Evolutionary conservation across 1,139 yeast species (phyloP), one percentile per base, ranked within the genome.

Genomic region (Arxiozyma slooffiae): DNA sequence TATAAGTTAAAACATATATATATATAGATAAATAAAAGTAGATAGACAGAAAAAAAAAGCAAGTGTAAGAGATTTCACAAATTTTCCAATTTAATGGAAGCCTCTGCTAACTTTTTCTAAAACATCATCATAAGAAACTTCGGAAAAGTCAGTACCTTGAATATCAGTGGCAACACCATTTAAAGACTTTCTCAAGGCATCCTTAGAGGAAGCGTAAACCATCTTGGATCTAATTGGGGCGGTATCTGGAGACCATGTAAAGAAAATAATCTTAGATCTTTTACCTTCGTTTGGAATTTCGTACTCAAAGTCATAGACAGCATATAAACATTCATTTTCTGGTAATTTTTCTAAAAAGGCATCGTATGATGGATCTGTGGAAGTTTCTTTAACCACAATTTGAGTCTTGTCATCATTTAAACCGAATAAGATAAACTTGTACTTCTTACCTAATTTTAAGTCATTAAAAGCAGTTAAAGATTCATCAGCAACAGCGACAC

Each of bases 111-210:
- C 97, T 71, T 76, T 86, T 67, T 88, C 97, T 71, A 89, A 79
- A 53, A 92, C 95, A 59, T 90, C 77, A 67, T 90, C 97, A 71
- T 85, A 88, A 57, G 95, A 85, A 60, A 92, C 97, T 76, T 92
- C 99, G 56, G 95, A 83, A 72, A 83, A 90, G 71, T 94, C 98
- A 53, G 98, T 92, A 67, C 97, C 98, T 78, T 94, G 98, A 65
- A 92, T 77, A 67, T 92, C 98, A 61, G 95, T 72, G 52, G 96
- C 77, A 61, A 94, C 81, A 71, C 99, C 99, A 70, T 86, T 90
- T 67, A 92, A 79, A 47, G 98, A 92, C 74, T 96, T 88, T 79
- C 97, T 92, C 68, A 92, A 80, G 50, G 97, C 95, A 65, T 92
- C 98, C 76, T 89, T 90, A 56, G 97, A 90, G 11, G 97, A 82